A percentile compares a stretch with the other conserved stretches of the same genome.
Evolutionary conservation across 2,329 filamentous ascomycete species (phyloP).

Genomic region (Aurifilum marmelostoma): DNA sequence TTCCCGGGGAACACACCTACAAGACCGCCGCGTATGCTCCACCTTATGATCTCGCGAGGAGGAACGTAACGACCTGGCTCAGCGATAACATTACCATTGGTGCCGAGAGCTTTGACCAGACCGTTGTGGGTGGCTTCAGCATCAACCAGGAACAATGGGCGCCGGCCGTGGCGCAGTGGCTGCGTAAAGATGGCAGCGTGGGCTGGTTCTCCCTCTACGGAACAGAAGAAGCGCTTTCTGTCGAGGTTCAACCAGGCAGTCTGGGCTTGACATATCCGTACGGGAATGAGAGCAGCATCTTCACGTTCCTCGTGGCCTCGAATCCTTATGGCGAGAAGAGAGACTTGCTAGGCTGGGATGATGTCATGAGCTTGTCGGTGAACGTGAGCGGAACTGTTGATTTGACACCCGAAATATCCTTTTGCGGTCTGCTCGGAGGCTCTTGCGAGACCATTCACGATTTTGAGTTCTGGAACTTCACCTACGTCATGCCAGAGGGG

Average conservation of each 20-base stretch:
- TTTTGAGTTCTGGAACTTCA: slow-evolving; percentile 53
- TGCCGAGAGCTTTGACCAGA: slow-evolving; percentile 60
- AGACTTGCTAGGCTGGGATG: slow-evolving; percentile 49
- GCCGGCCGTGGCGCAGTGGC: slow-evolving; percentile 64
- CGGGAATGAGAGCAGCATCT: slow-evolving; percentile 52
- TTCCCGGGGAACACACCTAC: slow-evolving; percentile 58
- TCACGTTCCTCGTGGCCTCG: slow-evolving; percentile 54
- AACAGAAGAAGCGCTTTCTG: slow-evolving; percentile 45
- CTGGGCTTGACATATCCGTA: slow-evolving; percentile 58
- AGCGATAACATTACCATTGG: slow-evolving; percentile 62
- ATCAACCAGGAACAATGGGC: slow-evolving; percentile 58
- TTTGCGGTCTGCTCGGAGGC: slow-evolving; percentile 46
- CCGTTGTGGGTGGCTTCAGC: slow-evolving; percentile 57
- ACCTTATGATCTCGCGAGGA: slow-evolving; percentile 57
- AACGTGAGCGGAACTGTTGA: slow-evolving; percentile 50
- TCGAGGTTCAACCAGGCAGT: slow-evolving; percentile 44
- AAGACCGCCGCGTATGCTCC: slow-evolving; percentile 58
- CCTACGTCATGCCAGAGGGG: slow-evolving; percentile 43
- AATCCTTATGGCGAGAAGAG: slow-evolving; percentile 43
- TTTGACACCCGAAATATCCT: slow-evolving; percentile 44
- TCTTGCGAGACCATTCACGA: slow-evolving; percentile 38
- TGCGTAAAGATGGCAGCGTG: slow-evolving; percentile 24
- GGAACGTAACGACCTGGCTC: slow-evolving; percentile 64
- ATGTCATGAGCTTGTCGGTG: slow-evolving; percentile 52
- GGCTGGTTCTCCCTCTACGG: slow-evolving; percentile 36